phyloP scores from a whole-genome alignment of 768 basidiomycete genomes.

The Fistulinella prunicolor region DNA sequence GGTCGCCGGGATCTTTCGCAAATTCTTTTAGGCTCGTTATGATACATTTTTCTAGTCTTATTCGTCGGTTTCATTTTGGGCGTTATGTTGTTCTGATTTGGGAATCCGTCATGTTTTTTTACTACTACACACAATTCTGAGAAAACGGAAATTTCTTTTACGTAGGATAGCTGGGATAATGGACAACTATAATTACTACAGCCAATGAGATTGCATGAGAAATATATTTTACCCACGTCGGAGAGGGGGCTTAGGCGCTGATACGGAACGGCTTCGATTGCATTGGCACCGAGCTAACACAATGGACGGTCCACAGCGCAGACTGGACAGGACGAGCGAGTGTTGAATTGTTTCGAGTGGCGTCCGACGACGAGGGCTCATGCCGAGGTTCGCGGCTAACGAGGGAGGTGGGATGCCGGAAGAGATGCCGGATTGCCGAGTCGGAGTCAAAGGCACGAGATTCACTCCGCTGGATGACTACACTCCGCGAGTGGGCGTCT shows the following conservation, averaged over 20 bases:
- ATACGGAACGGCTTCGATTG: too few species aligned
- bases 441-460: constrained; percentile 27
- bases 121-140: too few species aligned
- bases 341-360: too few species aligned
- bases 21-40: constrained; percentile 34
- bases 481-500: constrained; percentile 35
- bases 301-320: too few species aligned
- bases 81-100: constrained; percentile 20
- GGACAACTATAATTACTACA: background rate
- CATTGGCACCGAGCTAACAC: too few species aligned
- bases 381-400: constrained; percentile 33
- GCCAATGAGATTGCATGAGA: background rate
- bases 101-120: constrained; percentile 13
- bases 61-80: constrained; percentile 24
- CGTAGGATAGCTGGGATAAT: too few species aligned
- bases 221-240: background rate
- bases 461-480: constrained; percentile 27
- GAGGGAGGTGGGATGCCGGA: constrained; percentile 20
- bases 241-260: background rate
- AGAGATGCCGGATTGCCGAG: constrained; percentile 24
- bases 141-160: too few species aligned
- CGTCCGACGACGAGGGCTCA: too few species aligned
- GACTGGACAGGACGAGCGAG: too few species aligned
- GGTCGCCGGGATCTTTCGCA: constrained; percentile 48
- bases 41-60: constrained; percentile 23